These are phyloP conservation scores for Eimeria mitis DNA, from an alignment of 169 alveolate species.

Conservation along the genomic window DNA sequence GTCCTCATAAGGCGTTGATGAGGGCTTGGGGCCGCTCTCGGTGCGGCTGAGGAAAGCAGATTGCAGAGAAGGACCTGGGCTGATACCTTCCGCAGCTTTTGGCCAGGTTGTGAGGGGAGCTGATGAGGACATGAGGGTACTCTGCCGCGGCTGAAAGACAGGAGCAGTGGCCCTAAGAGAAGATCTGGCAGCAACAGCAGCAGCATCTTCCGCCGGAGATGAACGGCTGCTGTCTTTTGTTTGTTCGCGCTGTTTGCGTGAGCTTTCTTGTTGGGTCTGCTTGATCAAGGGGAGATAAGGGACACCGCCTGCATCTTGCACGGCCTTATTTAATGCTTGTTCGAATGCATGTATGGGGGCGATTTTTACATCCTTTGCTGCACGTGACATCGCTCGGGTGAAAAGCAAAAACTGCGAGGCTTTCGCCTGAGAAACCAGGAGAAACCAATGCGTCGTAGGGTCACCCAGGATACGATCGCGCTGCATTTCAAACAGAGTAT, in stretches of 20 bases:
- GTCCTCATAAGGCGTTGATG: too few relatives aligned
- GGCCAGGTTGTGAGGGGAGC: neutral
- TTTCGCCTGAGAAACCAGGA: neutral
- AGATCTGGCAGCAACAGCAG: neutral
- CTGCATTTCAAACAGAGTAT: neutral
- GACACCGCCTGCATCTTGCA: neutral
- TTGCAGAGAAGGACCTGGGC: neutral
- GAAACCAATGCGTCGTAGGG: neutral
- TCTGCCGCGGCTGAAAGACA: neutral
- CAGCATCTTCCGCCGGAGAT: neutral
- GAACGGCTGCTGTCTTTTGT: neutral
- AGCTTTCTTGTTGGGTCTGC: neutral
- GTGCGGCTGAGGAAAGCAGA: neutral
- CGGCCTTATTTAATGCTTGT: neutral
- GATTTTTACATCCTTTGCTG: rapidly evolving
- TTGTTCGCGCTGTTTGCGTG: neutral
- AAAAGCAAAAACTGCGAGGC: neutral
- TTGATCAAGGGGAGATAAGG: neutral
- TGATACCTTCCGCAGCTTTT: too few relatives aligned
- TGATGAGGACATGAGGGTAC: neutral
- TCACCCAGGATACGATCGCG: neutral
- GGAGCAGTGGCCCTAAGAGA: neutral
- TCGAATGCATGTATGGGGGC: neutral
- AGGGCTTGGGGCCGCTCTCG: too few relatives aligned
- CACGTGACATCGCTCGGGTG: neutral